phyloP scores from a whole-genome alignment of 1,139 yeast genomes.

The Spencermartinsiella ligniputridi region DNA sequence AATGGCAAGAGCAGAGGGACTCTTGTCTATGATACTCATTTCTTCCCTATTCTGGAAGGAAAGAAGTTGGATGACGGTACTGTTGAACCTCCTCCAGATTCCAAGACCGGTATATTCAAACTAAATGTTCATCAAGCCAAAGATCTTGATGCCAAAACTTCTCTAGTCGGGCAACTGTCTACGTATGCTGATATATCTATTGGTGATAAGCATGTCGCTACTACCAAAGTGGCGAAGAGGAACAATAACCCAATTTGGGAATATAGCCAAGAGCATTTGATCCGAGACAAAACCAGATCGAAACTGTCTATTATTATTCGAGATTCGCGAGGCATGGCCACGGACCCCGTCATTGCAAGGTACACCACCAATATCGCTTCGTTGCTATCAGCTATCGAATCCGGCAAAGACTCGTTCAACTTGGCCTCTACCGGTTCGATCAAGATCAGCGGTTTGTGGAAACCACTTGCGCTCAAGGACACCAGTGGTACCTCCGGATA shows the following conservation, averaged over 20 bases:
- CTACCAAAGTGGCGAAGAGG: conserved; percentile 57
- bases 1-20: conserved; percentile 79
- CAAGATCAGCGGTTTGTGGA: conserved; percentile 70
- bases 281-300: conserved; percentile 67
- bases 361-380: conserved; percentile 51
- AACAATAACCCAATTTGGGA: conserved; percentile 68
- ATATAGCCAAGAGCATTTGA: conserved; percentile 61
- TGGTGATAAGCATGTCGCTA: conserved; percentile 54
- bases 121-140: conserved; percentile 68
- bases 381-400: conserved; percentile 70
- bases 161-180: conserved; percentile 65
- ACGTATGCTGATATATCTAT: conserved; percentile 67
- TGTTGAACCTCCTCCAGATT: conserved; percentile 80
- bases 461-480: conserved; percentile 70
- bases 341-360: conserved; percentile 57
- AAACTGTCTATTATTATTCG: conserved; percentile 62
- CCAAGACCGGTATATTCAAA: conserved; percentile 85
- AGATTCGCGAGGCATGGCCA: conserved; percentile 55
- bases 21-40: conserved; percentile 63
- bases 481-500: conserved; percentile 69
- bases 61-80: conserved; percentile 79
- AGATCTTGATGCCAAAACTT: conserved; percentile 58
- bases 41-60: conserved; percentile 77
- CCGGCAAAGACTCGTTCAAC: conserved; percentile 72
- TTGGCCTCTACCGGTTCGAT: conserved; percentile 64